Base-by-base conservation (phyloP, 805 yeast species). In the Komagataella kurtzmanii region DNA sequence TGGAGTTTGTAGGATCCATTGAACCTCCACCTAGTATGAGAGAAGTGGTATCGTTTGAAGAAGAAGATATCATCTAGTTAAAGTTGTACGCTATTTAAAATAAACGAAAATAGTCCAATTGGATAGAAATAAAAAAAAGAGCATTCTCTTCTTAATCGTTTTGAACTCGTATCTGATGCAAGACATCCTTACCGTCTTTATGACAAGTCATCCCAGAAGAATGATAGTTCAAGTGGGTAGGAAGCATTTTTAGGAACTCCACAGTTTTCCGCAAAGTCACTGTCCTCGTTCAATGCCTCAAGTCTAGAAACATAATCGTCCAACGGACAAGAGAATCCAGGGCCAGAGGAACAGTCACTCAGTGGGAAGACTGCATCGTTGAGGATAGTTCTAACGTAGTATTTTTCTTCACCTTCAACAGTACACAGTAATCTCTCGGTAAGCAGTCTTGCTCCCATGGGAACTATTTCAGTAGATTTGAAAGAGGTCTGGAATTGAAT, bases 11-110 rank as follows among this genome's bases (percentile, higher is more conserved):
- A 24, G 88, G 90, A 17, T 77, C 85, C 54, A 71, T 87, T 46
- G 82, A 85, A 51, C 84, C 89, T 24, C 97, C 96, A 17, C 85
- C 78, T 53, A 87, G 84, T 67, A 87, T 88, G 86, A 30, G 40
- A 14, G 40, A 30, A 14, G 40, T 30, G n/a, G 40, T 30, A 30
- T 30, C 40, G 6, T 30, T 30, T 30, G 40, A 30, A 30, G 40
- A 30, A 14, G 40, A 30, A 30, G 40, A 30, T 30, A 30, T 30
- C n/a, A 30, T 30, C 14, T 30, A 30, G 40, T 30, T 30, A 30
- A 30, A 30, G 40, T 30, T 30, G 40, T 30, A 30, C 14, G 14
- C 40, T 30, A 30, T 30, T 30, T 30, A 30, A 21, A 21, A 10
- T 30, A 30, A 7, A 30, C 40, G 40, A 30, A 10, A 30, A 14